Percentiles rank a stretch among this genome's conserved stretches.
These are phyloP conservation scores for Arabidopsis hybrid DNA, from an alignment of 441 rosid genomes.

Conservation along the genomic window DNA sequence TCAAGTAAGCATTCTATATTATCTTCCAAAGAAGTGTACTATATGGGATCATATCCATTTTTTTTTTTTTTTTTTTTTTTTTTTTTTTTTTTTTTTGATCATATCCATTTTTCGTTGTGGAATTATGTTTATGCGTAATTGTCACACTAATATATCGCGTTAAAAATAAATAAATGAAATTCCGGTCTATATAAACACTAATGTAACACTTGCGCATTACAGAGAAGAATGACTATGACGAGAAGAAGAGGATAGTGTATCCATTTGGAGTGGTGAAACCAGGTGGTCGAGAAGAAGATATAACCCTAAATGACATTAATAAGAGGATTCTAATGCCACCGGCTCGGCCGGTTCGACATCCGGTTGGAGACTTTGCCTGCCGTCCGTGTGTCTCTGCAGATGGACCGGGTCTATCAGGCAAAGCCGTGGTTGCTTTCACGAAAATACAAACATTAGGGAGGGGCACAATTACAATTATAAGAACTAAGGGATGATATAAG, in stretches of 20 bases:
- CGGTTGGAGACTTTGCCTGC: constrained; percentile 86
- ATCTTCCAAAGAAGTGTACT: neutral
- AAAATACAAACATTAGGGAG: constrained; percentile 84
- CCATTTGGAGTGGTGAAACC: constrained; percentile 94
- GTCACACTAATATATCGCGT: neutral
- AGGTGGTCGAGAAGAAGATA: constrained; percentile 77
- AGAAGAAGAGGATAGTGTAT: constrained; percentile 68
- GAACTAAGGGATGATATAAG: constrained; percentile 71
- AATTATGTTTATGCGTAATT: neutral
- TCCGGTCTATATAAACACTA: neutral
- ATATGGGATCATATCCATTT: neutral
- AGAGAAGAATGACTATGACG: constrained; percentile 28
- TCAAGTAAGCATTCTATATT: constrained; percentile 32
- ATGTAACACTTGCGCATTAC: neutral
- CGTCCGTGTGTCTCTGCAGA: constrained; percentile 68
- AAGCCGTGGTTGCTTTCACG: constrained; percentile 87
- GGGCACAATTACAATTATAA: constrained; percentile 89
- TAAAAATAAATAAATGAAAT: neutral
- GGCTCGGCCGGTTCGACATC: constrained; percentile 80
- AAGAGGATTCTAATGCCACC: constrained; percentile 81
- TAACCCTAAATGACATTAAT: constrained; percentile 80
- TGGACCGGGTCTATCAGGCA: constrained; percentile 85
- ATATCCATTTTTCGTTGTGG: neutral
- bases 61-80: no score
- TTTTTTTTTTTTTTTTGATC: no score